Base-by-base conservation (phyloP, 2,329 filamentous ascomycete genomes). In the Magnaporthiopsis poae region DNA sequence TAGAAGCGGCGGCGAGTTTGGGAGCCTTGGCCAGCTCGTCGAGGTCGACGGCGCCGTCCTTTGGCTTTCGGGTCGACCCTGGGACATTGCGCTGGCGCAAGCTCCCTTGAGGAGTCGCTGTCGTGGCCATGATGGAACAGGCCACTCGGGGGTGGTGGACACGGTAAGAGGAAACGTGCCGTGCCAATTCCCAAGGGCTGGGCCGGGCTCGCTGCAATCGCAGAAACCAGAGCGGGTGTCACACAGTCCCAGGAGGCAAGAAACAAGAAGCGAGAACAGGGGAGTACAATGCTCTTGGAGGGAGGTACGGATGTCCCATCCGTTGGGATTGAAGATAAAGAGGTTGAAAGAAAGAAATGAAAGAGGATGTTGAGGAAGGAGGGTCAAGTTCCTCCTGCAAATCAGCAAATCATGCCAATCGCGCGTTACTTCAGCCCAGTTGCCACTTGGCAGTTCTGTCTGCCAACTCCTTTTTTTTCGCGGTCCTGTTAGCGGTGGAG, bases 81-180 rank as follows among this genome's bases (percentile, higher is more conserved):
- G 80, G 75, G 68, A 81, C 80, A 72, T 83, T 86, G 71, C 85
- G 80, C 75, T 87, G 85, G 76, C 85, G 85, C 80, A 87, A 76
- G 75, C 80, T 81, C 76, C 82, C 83, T 78, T 85, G 84, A 71
- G 83, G 80, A 75, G 81, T 80, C 70, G 80, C 74, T 73, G 78
- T 78, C 72, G 78, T 75, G 71, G 78, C 79, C 82, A 84, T 84
- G 75, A 69, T 25, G 46, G 21, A 56, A 56, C 76, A 74, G 71
- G 68, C 66, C 46, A 25, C 46, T 11, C 27, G 27, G n/a, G 46
- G 46, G 39, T 5, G 18, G 39, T 52, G 39, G 67, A 62, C 25
- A 13, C 25, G n/a, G 15, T 15, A 8, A 15, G 18, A 21, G 39
- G 15, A 5, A 21, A 18, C 15, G 39, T 8, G 39, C 39, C 39